A percentile compares a stretch with the other conserved stretches of the same genome.
phyloP scores from a whole-genome alignment of 2,329 filamentous ascomycete genomes.

The Botrytis deweyae region DNA sequence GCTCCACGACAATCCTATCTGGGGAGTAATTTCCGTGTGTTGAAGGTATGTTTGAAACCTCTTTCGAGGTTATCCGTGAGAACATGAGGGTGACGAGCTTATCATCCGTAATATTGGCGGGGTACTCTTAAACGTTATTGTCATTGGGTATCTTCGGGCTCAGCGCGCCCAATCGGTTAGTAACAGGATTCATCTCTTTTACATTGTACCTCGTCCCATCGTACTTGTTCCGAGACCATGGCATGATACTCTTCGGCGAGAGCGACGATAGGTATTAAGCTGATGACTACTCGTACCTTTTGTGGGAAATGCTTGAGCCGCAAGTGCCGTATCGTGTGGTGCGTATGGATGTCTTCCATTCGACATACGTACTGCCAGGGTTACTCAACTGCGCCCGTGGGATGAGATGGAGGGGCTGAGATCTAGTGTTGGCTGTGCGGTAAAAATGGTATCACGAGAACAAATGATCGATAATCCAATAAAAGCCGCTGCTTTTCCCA shows the following conservation, averaged over 20 bases:
- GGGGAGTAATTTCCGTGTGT: background rate
- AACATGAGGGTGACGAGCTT: background rate
- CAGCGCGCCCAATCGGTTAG: constrained; percentile 8
- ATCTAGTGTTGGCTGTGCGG: background rate
- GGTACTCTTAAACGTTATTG: constrained; percentile 3
- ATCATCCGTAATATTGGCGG: background rate
- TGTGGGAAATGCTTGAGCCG: background rate
- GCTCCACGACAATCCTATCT: background rate
- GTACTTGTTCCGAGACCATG: background rate
- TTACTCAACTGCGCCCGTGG: background rate
- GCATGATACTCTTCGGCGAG: background rate
- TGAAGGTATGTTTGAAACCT: background rate
- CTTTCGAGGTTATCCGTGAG: background rate
- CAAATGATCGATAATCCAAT: background rate
- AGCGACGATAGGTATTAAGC: background rate
- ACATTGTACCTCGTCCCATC: background rate
- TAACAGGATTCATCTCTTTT: background rate
- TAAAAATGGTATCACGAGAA: background rate
- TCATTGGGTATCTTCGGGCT: constrained; percentile 18
- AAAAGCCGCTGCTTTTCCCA: background rate
- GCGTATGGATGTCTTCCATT: background rate
- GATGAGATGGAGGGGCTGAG: background rate
- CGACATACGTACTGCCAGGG: background rate
- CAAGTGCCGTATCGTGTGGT: background rate
- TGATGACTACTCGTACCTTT: background rate